Evolutionary conservation across 768 basidiomycete species (phyloP), one percentile per base, ranked within the genome.

Genomic region (Lentinula sp.): DNA sequence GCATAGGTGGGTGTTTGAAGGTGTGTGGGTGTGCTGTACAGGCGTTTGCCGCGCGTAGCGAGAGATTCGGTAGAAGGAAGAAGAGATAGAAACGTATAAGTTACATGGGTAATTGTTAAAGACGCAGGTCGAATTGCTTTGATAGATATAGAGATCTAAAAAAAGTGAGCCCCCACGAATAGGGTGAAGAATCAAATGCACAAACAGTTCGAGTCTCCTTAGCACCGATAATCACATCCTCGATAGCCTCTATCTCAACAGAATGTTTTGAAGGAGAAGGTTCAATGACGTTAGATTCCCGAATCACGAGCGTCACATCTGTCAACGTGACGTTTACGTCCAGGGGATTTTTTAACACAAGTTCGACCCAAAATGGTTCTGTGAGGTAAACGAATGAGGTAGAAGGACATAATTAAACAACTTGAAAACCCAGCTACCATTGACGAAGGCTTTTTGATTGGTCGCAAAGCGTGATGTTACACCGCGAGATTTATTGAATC

Each of bases 311-410:
- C 0, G 87, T 84, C 57, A 93, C 63, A 61, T 87, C 79, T 0
- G 84, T 78, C 23, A 94, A 68, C 55, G 79, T 84, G n/a, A 94
- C 78, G 56, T 91, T 90, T 6, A 87, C 78, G 62, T 89, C 81
- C 45, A 94, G 71, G 16, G 91, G 90, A 68, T 94, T 94, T 51
- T 73, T 77, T 61, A 94, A 53, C 5, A 77, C 77, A 28, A 94
- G 65, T 64, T 93, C 90, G 42, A 93, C 76, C 86, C 87, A 92
- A 66, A 93, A 91, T 2, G 75, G 71, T 71, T 93, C 92, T 93
- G 62, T 23, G 62, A 28, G 28, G 28, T 28, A 33, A 46, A 49
- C 55, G 54, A 56, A 50, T 59, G 37, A 62, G 51, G 61, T 56
- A 43, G 49, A 28, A 18, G 46, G 18, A 48, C 28, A 37, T 45